Conservation (phyloP, 257 asterid species). For the Haberlea rhodopensis region DNA sequence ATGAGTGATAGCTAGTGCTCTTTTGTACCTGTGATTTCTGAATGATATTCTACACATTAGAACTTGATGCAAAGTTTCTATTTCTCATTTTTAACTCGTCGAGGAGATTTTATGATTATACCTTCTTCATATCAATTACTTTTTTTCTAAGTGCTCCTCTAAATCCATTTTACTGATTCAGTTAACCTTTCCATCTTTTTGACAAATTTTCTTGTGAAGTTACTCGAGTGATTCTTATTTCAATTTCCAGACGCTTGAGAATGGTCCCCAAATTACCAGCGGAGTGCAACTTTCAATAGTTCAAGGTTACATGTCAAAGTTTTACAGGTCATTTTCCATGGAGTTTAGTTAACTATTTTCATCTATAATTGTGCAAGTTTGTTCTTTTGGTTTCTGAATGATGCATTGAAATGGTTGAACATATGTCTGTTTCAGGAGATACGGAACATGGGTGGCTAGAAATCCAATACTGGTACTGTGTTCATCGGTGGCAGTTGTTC, state of each 20-base stretch:
- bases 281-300: conserved; percentile 92
- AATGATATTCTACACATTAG: not conserved
- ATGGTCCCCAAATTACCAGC: conserved; percentile 73
- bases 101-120: not conserved
- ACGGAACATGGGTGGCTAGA: conserved; percentile 99
- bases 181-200: not conserved
- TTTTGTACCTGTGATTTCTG: conserved; percentile 5
- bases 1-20: not conserved
- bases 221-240: not conserved
- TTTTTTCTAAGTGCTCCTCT: not conserved
- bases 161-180: not conserved
- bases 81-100: not conserved
- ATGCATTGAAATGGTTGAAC: conserved; percentile 29
- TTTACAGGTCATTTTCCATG: conserved; percentile 63
- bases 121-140: conserved; percentile 3
- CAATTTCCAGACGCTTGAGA: conserved; percentile 79
- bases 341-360: conserved; percentile 15
- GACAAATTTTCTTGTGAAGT: not conserved
- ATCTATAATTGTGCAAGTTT: conserved; percentile 18
- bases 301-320: conserved; percentile 95
- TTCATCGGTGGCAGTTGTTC: conserved; percentile 67
- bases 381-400: conserved; percentile 18
- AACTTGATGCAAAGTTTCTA: not conserved
- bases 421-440: conserved; percentile 64
- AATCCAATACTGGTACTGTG: conserved; percentile 80